These are phyloP conservation scores for Microbotryum scabiosae DNA, from an alignment of 1,284 basidiomycete genomes.

Conservation along the genomic window DNA sequence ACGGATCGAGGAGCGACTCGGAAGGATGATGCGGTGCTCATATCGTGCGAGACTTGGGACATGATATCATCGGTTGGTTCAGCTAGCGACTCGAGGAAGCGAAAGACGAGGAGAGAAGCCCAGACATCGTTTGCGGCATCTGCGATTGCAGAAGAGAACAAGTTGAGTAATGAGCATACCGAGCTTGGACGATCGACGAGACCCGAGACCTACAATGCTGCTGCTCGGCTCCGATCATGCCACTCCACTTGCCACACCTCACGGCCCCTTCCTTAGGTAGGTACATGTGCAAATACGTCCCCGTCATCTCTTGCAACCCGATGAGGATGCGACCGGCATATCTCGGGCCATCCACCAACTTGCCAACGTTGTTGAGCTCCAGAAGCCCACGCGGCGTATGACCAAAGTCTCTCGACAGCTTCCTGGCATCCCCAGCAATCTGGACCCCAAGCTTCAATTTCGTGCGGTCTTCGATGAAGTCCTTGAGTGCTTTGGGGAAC, in stretches of 20 bases:
- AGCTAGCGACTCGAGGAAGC: constrained; percentile 1
- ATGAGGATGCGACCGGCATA: constrained; percentile 29
- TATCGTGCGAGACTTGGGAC: not conserved
- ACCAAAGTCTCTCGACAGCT: constrained; percentile 39
- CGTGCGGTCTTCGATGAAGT: constrained; percentile 35
- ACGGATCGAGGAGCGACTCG: not conserved
- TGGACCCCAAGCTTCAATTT: constrained; percentile 41
- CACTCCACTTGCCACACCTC: constrained; percentile 39
- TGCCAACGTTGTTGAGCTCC: constrained; percentile 39
- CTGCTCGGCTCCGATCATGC: constrained; percentile 33
- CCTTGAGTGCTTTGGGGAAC: constrained; percentile 34
- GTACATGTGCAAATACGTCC: constrained; percentile 36
- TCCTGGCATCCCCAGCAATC: constrained; percentile 38
- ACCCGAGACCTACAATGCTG: constrained; percentile 37
- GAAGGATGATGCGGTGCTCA: not conserved
- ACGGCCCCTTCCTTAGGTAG: constrained; percentile 38
- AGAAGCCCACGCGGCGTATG: constrained; percentile 33
- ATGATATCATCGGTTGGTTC: not conserved
- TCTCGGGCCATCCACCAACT: constrained; percentile 33
- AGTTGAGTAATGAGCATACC: not conserved
- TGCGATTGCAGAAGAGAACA: constrained; percentile 8
- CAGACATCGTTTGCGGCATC: constrained; percentile 44
- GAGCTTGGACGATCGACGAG: not conserved
- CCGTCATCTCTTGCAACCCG: constrained; percentile 36
- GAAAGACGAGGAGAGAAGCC: constrained; percentile 37